These are phyloP conservation scores for Psilocybe tampanensis DNA, from an alignment of 768 basidiomycete genomes.

Conservation along the genomic window DNA sequence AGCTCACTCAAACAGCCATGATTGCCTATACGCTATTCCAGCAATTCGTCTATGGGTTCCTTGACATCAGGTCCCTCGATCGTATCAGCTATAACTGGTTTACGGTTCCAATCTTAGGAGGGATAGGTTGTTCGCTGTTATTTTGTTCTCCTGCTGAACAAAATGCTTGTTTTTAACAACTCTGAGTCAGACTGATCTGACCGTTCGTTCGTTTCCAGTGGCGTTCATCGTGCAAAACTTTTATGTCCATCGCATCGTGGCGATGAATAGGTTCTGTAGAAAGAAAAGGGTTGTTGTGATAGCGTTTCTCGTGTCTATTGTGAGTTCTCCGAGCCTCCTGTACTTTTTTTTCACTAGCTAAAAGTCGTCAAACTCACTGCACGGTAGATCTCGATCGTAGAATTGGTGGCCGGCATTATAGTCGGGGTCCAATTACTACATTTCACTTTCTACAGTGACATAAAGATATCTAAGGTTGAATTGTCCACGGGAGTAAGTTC, in stretches of 20 bases:
- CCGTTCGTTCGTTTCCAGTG: too few species aligned
- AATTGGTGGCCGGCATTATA: background rate
- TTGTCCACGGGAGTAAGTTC: background rate
- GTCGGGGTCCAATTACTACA: background rate
- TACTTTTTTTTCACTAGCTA: too few species aligned
- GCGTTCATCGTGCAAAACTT: background rate
- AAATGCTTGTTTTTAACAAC: too few species aligned
- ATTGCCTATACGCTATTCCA: background rate
- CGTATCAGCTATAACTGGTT: background rate
- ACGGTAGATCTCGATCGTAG: background rate
- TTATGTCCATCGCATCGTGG: background rate
- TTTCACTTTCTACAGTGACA: background rate
- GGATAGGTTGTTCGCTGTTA: background rate
- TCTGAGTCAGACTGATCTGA: too few species aligned
- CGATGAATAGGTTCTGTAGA: background rate
- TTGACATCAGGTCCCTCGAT: background rate
- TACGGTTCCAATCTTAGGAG: constrained; percentile 3
- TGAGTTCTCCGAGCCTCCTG: too few species aligned
- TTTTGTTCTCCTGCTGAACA: too few species aligned
- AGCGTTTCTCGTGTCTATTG: background rate
- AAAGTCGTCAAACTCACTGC: background rate
- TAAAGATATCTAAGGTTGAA: too few species aligned
- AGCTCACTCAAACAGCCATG: constrained; percentile 4
- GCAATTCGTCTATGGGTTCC: constrained; percentile 3
- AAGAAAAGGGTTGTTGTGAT: background rate